Conservation (phyloP, 345 rosid species). For the Kernera saxatilis region DNA sequence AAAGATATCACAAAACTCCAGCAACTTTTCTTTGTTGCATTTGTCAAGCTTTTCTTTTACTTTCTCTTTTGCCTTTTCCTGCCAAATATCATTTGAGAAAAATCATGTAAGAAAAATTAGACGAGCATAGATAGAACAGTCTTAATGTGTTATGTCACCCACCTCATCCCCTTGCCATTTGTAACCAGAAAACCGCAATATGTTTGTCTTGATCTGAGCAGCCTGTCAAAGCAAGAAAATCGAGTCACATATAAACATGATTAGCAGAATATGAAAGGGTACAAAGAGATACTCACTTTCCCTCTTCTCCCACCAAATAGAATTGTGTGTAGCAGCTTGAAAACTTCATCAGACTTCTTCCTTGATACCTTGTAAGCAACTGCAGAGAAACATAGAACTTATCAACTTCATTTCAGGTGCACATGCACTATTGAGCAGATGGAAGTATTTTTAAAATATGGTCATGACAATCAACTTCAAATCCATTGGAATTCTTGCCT, state of each 20-base stretch:
- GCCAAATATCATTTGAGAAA: constrained; percentile 23
- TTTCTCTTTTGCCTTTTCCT: constrained; percentile 78
- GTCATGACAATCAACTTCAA: background rate
- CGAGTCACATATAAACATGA: constrained; percentile 15
- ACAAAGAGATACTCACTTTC: constrained; percentile 46
- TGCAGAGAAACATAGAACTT: constrained; percentile 24
- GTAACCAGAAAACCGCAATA: constrained; percentile 86
- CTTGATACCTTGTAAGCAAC: constrained; percentile 81
- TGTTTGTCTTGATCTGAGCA: constrained; percentile 66
- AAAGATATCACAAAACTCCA: constrained; percentile 79
- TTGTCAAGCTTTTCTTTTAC: constrained; percentile 83
- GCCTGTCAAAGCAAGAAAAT: constrained; percentile 61
- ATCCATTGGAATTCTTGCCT: background rate
- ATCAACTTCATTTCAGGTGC: background rate
- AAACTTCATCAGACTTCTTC: constrained; percentile 71
- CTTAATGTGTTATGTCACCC: background rate
- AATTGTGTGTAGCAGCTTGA: constrained; percentile 67
- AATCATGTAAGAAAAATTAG: background rate
- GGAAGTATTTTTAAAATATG: background rate
- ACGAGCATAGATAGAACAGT: background rate
- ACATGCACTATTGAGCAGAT: background rate
- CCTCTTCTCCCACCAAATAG: constrained; percentile 73
- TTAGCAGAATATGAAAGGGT: background rate
- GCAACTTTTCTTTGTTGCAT: constrained; percentile 70
- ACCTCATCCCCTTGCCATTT: constrained; percentile 94